A percentile compares a stretch with the other conserved stretches of the same genome.
Evolutionary conservation across 805 yeast genomes (phyloP).

Genomic region (Starmerella apicola): DNA sequence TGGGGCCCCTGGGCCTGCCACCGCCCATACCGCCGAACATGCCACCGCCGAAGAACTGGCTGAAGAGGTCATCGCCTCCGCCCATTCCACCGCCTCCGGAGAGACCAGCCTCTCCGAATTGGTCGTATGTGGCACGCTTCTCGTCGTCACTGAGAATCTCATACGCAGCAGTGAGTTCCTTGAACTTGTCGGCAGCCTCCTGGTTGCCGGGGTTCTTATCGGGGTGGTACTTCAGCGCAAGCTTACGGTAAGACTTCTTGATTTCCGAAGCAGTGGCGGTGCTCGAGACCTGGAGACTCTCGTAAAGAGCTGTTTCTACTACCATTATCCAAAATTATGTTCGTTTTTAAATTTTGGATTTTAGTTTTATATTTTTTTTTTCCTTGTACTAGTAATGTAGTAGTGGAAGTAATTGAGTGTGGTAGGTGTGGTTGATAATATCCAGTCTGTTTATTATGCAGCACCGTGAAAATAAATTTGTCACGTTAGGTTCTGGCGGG

Average conservation of each 20-base stretch:
- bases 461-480: neutral
- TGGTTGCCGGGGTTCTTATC: conserved; percentile 55
- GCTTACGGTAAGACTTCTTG: conserved; percentile 65
- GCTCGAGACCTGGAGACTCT: conserved; percentile 41
- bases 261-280: conserved; percentile 47
- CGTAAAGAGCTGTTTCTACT: conserved; percentile 56
- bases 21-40: conserved; percentile 46
- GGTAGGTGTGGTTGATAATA: neutral
- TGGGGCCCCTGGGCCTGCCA: conserved; percentile 68
- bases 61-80: conserved; percentile 60
- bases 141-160: conserved; percentile 79
- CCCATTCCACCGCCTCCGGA: conserved; percentile 63
- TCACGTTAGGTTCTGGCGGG: neutral
- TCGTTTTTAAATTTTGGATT: neutral
- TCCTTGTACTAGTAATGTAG: neutral
- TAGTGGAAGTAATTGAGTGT: neutral
- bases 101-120: conserved; percentile 86
- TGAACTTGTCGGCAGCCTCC: conserved; percentile 93
- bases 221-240: conserved; percentile 71
- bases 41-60: conserved; percentile 73
- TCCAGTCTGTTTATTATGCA: too few species aligned
- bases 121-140: conserved; percentile 81
- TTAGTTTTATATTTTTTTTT: neutral
- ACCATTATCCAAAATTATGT: too few species aligned
- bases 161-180: conserved; percentile 78